These are phyloP conservation scores for Verticillium isaacii DNA, from an alignment of 2,329 filamentous ascomycete species.

Conservation along the genomic window DNA sequence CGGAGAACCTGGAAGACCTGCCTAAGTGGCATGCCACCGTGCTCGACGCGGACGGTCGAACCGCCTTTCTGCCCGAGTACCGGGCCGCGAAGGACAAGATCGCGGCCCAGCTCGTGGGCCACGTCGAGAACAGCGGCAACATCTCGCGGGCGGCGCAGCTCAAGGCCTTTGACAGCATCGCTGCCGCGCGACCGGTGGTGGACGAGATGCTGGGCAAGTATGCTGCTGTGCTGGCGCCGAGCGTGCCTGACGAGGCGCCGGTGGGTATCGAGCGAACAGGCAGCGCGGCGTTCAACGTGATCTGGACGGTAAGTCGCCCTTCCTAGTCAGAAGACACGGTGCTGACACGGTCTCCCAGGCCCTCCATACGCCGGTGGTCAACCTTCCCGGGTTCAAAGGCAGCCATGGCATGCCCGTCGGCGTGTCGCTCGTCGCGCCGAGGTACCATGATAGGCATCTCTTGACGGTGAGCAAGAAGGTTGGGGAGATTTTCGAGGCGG, in stretches of 20 bases:
- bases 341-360: slow-evolving; percentile 29
- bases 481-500: slow-evolving; percentile 25
- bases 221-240: slow-evolving; percentile 51
- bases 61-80: slow-evolving; percentile 51
- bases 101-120: slow-evolving; percentile 34
- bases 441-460: slow-evolving; percentile 41
- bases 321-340: background rate
- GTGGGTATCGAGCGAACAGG: slow-evolving; percentile 48
- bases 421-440: slow-evolving; percentile 43
- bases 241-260: slow-evolving; percentile 52
- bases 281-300: slow-evolving; percentile 42
- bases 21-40: slow-evolving; percentile 48
- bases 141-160: slow-evolving; percentile 43
- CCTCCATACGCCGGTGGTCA: slow-evolving; percentile 59
- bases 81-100: slow-evolving; percentile 40
- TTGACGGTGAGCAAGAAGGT: slow-evolving; percentile 34
- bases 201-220: slow-evolving; percentile 44
- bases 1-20: slow-evolving; percentile 40
- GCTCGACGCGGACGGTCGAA: slow-evolving; percentile 45
- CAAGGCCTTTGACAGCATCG: slow-evolving; percentile 47
- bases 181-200: slow-evolving; percentile 42
- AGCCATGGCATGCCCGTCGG: slow-evolving; percentile 52
- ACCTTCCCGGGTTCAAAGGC: slow-evolving; percentile 58
- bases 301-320: slow-evolving; percentile 45
- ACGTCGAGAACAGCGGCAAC: slow-evolving; percentile 43